phyloP scores from a whole-genome alignment of 2,329 filamentous ascomycete species.

The Salinomyces thailandicus region DNA sequence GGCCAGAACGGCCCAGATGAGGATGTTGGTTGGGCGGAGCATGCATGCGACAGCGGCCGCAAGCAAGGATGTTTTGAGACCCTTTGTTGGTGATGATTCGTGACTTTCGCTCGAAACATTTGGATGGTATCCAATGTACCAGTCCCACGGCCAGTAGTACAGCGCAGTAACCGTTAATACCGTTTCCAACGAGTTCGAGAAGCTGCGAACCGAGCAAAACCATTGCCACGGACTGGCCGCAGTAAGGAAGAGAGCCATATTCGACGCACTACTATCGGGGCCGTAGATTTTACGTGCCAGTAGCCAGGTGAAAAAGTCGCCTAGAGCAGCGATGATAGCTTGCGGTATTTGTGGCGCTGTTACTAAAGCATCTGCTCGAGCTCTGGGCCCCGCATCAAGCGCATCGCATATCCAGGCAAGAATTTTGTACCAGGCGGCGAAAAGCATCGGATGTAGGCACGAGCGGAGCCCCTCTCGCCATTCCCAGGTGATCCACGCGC shows the following conservation, averaged over 20 bases:
- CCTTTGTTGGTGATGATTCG: slow-evolving; percentile 5
- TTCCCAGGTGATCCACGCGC: slow-evolving; percentile 97
- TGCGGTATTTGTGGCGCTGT: slow-evolving; percentile 66
- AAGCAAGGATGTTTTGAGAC: slow-evolving; percentile 46
- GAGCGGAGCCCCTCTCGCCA: slow-evolving; percentile 82
- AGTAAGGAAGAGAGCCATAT: slow-evolving; percentile 59
- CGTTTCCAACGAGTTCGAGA: slow-evolving; percentile 92
- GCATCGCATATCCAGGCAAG: slow-evolving; percentile 47
- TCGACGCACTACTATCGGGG: slow-evolving; percentile 49
- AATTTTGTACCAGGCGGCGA: slow-evolving; percentile 61
- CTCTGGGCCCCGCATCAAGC: slow-evolving; percentile 43
- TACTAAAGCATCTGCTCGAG: slow-evolving; percentile 57
- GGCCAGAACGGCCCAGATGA: slow-evolving; percentile 69
- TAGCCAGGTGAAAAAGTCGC: slow-evolving; percentile 82
- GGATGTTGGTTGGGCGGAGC: slow-evolving; percentile 75
- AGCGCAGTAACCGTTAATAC: slow-evolving; percentile 72
- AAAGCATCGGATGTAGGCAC: slow-evolving; percentile 81
- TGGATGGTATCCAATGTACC: background rate
- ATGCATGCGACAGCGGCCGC: slow-evolving; percentile 75
- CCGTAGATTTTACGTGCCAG: slow-evolving; percentile 67
- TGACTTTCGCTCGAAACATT: background rate
- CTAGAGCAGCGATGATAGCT: slow-evolving; percentile 62
- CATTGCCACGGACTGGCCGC: slow-evolving; percentile 84
- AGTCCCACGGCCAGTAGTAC: slow-evolving; percentile 75
- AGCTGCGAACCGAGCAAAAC: slow-evolving; percentile 86